These are phyloP conservation scores for Phytophthora macrochlamydospora DNA, from an alignment of 352 stramenopile genomes.

Conservation along the genomic window DNA sequence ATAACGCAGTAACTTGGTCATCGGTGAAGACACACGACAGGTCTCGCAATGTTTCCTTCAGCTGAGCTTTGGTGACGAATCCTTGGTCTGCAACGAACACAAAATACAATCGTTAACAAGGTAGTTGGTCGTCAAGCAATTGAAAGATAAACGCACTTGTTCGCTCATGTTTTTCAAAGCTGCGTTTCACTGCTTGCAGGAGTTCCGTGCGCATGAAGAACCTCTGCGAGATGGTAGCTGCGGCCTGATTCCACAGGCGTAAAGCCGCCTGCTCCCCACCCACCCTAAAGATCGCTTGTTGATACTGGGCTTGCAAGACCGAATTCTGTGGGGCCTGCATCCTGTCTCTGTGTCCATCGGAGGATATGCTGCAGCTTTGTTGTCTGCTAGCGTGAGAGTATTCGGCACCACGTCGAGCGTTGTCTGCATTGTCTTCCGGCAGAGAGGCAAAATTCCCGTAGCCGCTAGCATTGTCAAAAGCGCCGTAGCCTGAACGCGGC, in stretches of 20 bases:
- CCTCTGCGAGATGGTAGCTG: conserved; percentile 45
- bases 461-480: conserved; percentile 34
- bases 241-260: conserved; percentile 41
- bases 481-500: conserved; percentile 36
- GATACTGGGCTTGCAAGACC: conserved; percentile 39
- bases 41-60: conserved; percentile 59
- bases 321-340: conserved; percentile 8
- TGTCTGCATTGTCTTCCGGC: not conserved
- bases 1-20: conserved; percentile 65
- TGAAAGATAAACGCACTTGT: conserved; percentile 34
- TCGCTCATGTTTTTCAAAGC: conserved; percentile 62
- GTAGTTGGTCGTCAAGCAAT: not conserved
- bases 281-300: conserved; percentile 39
- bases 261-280: conserved; percentile 39
- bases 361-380: conserved; percentile 9
- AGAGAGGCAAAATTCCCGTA: conserved; percentile 35
- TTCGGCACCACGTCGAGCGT: not conserved
- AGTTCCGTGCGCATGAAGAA: conserved; percentile 53
- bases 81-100: conserved; percentile 33
- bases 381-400: conserved; percentile 3
- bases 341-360: not conserved
- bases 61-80: conserved; percentile 49
- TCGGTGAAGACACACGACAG: conserved; percentile 63
- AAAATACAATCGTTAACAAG: not conserved
- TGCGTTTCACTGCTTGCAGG: conserved; percentile 53